These are phyloP conservation scores for Paxillus ammoniavirescens DNA, from an alignment of 768 basidiomycete species.

Conservation along the genomic window DNA sequence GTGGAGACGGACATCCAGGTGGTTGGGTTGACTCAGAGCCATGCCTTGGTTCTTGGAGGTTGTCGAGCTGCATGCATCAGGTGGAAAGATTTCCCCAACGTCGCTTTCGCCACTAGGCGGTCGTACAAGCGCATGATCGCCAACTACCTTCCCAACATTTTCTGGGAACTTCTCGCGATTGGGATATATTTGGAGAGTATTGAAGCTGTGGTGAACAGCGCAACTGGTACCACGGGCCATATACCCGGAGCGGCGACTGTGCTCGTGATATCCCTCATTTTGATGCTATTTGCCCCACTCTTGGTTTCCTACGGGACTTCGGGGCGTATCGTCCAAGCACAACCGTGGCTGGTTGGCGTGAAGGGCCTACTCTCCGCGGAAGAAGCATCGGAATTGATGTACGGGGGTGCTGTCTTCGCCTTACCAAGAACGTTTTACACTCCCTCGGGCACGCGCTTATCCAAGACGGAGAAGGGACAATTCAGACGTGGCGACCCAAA, in stretches of 20 bases:
- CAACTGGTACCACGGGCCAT: too few relatives aligned
- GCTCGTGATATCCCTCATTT: slow-evolving; percentile 1
- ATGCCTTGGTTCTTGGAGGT: slow-evolving; percentile 21
- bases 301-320: slow-evolving; percentile 14
- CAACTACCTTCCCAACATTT: background rate
- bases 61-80: slow-evolving; percentile 20
- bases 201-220: too few relatives aligned
- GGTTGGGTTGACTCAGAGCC: slow-evolving; percentile 16
- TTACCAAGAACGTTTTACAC: slow-evolving; percentile 17
- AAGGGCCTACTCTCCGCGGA: slow-evolving; percentile 25
- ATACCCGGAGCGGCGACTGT: background rate
- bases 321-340: slow-evolving; percentile 13
- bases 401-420: slow-evolving; percentile 7
- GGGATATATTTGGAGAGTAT: background rate
- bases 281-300: slow-evolving; percentile 15
- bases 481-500: slow-evolving; percentile 18
- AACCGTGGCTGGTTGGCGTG: slow-evolving; percentile 25
- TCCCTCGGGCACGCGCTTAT: slow-evolving; percentile 14
- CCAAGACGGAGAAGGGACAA: background rate
- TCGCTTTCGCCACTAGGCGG: slow-evolving; percentile 13
- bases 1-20: slow-evolving; percentile 15
- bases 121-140: slow-evolving; percentile 14
- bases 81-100: slow-evolving; percentile 23
- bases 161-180: slow-evolving; percentile 1
- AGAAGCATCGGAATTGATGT: slow-evolving; percentile 14